These are phyloP conservation scores for Komagataella mondaviorum DNA, from an alignment of 805 yeast species.

Conservation along the genomic window DNA sequence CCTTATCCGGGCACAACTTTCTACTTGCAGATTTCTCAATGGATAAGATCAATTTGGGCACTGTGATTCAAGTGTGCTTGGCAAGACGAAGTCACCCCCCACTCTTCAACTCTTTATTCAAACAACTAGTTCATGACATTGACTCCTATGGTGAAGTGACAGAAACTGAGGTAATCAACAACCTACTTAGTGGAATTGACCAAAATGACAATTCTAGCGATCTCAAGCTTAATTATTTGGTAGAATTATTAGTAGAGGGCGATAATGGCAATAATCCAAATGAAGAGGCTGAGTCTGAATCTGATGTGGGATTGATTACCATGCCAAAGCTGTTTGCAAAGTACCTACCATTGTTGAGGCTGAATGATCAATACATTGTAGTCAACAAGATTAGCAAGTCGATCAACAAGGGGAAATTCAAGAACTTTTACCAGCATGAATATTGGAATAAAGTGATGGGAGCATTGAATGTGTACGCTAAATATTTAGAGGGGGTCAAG, in stretches of 20 bases:
- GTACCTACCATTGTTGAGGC: not conserved
- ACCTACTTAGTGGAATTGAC: not conserved
- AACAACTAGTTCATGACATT: not conserved
- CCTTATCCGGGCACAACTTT: not conserved
- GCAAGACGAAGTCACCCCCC: not conserved
- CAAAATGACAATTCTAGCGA: not conserved
- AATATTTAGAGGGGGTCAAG: not conserved
- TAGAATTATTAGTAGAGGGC: not conserved
- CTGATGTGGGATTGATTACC: not conserved
- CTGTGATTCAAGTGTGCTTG: not conserved
- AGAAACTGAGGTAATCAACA: not conserved
- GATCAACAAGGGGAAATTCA: not conserved
- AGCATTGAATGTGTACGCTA: not conserved
- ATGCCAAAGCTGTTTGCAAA: not conserved
- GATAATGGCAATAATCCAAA: not conserved
- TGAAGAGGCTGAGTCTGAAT: not conserved
- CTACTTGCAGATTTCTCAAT: not conserved
- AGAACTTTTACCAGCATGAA: not conserved
- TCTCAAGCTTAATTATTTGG: not conserved
- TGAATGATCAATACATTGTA: not conserved
- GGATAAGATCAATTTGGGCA: not conserved
- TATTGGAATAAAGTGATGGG: not conserved
- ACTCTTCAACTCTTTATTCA: not conserved
- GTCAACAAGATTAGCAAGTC: not conserved
- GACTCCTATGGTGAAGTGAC: not conserved